Evolutionary conservation across 495 filamentous ascomycete species (phyloP).

Genomic region (Neurospora sp.): DNA sequence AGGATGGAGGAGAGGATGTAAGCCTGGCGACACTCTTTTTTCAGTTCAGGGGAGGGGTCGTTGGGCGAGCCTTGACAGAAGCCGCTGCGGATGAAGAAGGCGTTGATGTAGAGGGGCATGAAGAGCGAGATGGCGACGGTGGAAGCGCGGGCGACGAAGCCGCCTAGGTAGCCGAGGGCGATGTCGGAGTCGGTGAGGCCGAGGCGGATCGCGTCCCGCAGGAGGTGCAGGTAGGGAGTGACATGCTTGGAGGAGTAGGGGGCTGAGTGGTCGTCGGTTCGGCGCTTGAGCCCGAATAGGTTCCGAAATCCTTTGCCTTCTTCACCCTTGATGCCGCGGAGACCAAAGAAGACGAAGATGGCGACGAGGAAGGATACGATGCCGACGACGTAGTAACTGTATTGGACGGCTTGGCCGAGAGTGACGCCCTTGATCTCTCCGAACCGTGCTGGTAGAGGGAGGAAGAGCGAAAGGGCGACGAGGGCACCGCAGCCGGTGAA

Average conservation of each 20-base stretch:
- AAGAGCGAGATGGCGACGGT: conserved; percentile 92
- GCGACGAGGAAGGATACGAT: conserved; percentile 60
- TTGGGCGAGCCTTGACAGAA: conserved; percentile 57
- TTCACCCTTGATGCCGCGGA: conserved; percentile 68
- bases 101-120: conserved; percentile 83
- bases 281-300: conserved; percentile 32
- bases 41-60: conserved; percentile 55
- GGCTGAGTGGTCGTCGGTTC: conserved; percentile 8
- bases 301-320: conserved; percentile 58
- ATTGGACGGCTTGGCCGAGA: conserved; percentile 56
- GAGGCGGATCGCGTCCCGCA: conserved; percentile 58
- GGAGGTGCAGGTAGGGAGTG: conserved; percentile 38
- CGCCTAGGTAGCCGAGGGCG: conserved; percentile 79
- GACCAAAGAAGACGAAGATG: conserved; percentile 65
- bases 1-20: conserved; percentile 78
- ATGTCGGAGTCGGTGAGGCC: conserved; percentile 68
- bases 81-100: conserved; percentile 74
- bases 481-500: conserved; percentile 90
- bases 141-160: conserved; percentile 91
- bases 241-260: conserved; percentile 11
- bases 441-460: conserved; percentile 78
- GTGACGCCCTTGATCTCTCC: conserved; percentile 52
- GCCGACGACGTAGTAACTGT: conserved; percentile 80
- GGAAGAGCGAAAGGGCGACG: conserved; percentile 66
- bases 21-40: conserved; percentile 68